Conservation (phyloP, 163 green algal species). For the Smithsoniella earleae region DNA sequence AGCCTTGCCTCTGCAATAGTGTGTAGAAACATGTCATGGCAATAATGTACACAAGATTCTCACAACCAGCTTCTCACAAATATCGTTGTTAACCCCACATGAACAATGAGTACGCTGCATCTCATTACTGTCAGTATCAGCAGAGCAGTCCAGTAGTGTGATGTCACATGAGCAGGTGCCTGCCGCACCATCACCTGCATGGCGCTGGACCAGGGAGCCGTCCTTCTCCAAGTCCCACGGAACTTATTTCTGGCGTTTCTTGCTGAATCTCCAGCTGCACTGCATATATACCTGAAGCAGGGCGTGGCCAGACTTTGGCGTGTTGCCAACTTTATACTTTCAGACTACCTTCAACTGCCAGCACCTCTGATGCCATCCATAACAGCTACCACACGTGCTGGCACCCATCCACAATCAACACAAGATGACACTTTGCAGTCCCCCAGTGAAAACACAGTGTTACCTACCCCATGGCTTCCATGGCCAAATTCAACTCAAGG, state of each 20-base stretch:
- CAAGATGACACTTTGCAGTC: too few species aligned
- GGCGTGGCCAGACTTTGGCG: conserved; percentile 66
- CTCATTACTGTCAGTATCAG: too few species aligned
- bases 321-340: conserved; percentile 65
- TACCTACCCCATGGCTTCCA: too few species aligned
- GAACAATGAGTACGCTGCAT: too few species aligned
- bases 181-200: conserved; percentile 53
- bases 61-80: too few species aligned
- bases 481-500: too few species aligned
- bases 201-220: conserved; percentile 50
- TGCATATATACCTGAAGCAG: conserved; percentile 71
- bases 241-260: conserved; percentile 62
- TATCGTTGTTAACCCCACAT: too few species aligned
- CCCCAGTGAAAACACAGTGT: too few species aligned
- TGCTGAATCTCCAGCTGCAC: conserved; percentile 41
- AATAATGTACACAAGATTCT: too few species aligned
- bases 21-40: too few species aligned
- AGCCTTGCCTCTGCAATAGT: too few species aligned
- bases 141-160: too few species aligned
- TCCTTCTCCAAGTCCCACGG: conserved; percentile 55
- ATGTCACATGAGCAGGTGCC: conserved; percentile 34
- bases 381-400: not conserved
- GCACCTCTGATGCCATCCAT: not conserved
- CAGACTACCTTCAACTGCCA: conserved; percentile 56
- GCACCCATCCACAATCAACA: not conserved